A percentile compares a stretch with the other conserved stretches of the same genome.
Evolutionary conservation across 305 asterid genomes (phyloP).

Genomic region (Fraxinus xanthoxyloides): DNA sequence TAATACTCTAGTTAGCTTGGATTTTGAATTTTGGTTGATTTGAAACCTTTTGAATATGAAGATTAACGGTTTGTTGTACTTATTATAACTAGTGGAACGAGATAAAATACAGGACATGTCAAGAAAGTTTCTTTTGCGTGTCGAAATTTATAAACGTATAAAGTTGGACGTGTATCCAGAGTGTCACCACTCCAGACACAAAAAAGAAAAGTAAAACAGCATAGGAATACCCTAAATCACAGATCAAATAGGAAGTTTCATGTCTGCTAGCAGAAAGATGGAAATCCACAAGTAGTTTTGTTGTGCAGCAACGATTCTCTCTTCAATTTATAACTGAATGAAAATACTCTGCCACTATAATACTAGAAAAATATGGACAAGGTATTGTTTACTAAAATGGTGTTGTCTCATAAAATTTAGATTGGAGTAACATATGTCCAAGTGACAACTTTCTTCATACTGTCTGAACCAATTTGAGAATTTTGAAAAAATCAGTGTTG

Average conservation of each 20-base stretch:
- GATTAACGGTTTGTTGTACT: background rate
- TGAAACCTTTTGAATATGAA: background rate
- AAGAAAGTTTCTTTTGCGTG: background rate
- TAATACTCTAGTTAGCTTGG: background rate
- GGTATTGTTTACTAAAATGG: background rate
- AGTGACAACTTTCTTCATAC: background rate
- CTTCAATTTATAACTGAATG: background rate
- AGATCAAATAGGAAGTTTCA: background rate
- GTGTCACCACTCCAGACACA: background rate
- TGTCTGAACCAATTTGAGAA: background rate
- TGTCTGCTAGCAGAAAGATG: background rate
- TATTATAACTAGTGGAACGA: background rate
- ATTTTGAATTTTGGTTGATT: background rate
- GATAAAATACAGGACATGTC: background rate
- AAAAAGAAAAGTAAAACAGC: background rate
- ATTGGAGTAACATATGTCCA: background rate
- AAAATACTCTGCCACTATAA: background rate
- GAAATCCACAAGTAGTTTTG: background rate
- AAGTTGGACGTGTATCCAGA: background rate
- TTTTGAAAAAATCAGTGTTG: background rate
- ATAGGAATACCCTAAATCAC: background rate
- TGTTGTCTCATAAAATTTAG: background rate
- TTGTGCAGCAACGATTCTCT: background rate
- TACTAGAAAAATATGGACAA: background rate
- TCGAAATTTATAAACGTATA: background rate